Evolutionary conservation across 2,329 filamentous ascomycete genomes (phyloP), one percentile per base, ranked within the genome.

Genomic region (Myriosclerotinia curreyana): DNA sequence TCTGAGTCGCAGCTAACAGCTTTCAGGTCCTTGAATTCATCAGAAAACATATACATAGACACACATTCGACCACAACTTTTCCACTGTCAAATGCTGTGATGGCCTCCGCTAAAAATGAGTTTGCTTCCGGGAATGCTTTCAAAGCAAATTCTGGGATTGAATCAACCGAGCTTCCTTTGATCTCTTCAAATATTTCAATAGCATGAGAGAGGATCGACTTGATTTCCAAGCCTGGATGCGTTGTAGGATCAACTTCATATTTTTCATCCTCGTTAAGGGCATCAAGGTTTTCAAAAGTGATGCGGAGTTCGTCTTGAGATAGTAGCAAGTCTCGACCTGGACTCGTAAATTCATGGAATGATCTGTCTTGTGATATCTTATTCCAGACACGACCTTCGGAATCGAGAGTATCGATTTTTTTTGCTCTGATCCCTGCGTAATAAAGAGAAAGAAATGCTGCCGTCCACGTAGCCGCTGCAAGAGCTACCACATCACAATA

Each of bases 401-500:
- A 44, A 20, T 56, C 55, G 28, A 36, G 48, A 25, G 28, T 56
- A 48, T 62, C 52, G 8, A 46, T 34, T n/a, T 25, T 51, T 12
- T 56, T 62, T 40, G 51, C 17, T n/a, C 60, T 62, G 22, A 62
- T 62, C 1, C 60, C 40, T 12, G 60, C 60, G n/a, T 62, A 62
- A 28, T 62, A 62, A 1, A 62, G 51, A 56, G 66, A 68, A 8
- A 60, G 46, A 25, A 84, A 69, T 14, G 80, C 82, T 17, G 80
- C 77, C 17, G 76, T 81, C 82, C 82, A 84, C 9, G 82, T 84
- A 5, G 78, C 76, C 5, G 75, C 70, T 7, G 74, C 81, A 11
- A 85, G 75, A 3, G 79, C 78, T 65, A 83, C 79, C 17, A 82
- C 78, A 52, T 78, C 76, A 42, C 76, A 75, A 67, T 79, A 84